Percentiles rank a stretch among this genome's conserved stretches.
Conservation (phyloP, 1,284 basidiomycete species). For the Moesziomyces sp. region DNA sequence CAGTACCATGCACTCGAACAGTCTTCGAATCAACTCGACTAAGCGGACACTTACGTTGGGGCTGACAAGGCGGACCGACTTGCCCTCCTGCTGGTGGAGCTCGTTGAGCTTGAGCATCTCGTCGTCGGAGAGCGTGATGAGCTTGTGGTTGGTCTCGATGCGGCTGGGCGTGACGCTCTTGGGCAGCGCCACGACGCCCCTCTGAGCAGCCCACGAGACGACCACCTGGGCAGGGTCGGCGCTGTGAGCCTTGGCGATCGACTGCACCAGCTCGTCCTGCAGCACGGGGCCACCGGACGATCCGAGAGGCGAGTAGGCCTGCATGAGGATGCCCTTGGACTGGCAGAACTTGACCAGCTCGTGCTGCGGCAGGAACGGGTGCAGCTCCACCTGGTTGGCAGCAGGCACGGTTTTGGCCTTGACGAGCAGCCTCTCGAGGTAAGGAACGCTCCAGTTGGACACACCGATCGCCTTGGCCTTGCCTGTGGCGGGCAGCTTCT, state of each 20-base stretch:
- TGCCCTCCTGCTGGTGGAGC: constrained; percentile 49
- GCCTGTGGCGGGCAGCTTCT: constrained; percentile 75
- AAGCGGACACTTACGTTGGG: constrained; percentile 40
- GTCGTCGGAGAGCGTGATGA: constrained; percentile 42
- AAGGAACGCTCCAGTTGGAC: constrained; percentile 56
- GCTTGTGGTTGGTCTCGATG: constrained; percentile 56
- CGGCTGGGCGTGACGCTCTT: constrained; percentile 55
- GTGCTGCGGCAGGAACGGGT: constrained; percentile 74
- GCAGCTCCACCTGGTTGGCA: constrained; percentile 73
- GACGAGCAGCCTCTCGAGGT: constrained; percentile 69
- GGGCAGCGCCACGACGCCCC: constrained; percentile 51
- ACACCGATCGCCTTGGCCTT: constrained; percentile 84
- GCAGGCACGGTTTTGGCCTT: constrained; percentile 77
- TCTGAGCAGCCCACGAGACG: constrained; percentile 52
- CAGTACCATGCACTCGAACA: neutral
- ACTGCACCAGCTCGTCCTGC: constrained; percentile 39
- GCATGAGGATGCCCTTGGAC: constrained; percentile 29
- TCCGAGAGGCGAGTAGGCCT: constrained; percentile 60
- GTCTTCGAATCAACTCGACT: neutral
- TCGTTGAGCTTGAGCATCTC: constrained; percentile 57
- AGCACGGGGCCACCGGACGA: constrained; percentile 47
- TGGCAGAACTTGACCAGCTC: constrained; percentile 79
- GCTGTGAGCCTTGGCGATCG: constrained; percentile 48
- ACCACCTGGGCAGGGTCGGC: constrained; percentile 53
- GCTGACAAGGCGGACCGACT: constrained; percentile 47